These are phyloP conservation scores for Helicostylum pulchrum DNA, from an alignment of 192 early-diverging fungal genomes.

Conservation along the genomic window DNA sequence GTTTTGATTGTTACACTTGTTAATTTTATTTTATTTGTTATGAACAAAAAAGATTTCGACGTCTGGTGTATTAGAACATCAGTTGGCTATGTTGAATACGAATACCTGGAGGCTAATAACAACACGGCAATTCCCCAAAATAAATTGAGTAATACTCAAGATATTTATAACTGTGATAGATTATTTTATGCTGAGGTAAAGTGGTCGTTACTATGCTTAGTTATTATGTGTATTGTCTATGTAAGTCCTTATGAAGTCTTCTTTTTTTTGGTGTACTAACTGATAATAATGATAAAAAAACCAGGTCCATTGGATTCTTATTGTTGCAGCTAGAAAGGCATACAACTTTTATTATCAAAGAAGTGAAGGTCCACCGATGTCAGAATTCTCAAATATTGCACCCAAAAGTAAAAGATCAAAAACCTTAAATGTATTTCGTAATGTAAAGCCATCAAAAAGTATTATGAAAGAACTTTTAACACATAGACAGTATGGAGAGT, in stretches of 20 bases:
- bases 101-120: not conserved
- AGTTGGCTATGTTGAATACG: not conserved
- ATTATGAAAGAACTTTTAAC: not conserved
- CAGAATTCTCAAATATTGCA: constrained; percentile 2
- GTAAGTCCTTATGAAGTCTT: not conserved
- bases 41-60: constrained; percentile 1
- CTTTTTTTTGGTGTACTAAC: not conserved
- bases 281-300: too few species aligned
- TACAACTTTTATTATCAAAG: not conserved
- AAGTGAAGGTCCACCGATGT: not conserved
- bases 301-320: constrained; percentile 12
- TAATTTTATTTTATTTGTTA: constrained; percentile 12
- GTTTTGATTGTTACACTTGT: constrained; percentile 6
- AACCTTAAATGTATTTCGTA: not conserved
- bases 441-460: constrained; percentile 5
- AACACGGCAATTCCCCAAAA: not conserved
- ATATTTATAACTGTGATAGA: constrained; percentile 17
- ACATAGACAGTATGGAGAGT: not conserved
- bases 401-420: not conserved
- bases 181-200: constrained; percentile 17
- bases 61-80: constrained; percentile 12
- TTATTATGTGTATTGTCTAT: constrained; percentile 4
- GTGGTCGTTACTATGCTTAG: constrained; percentile 11
- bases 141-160: not conserved
- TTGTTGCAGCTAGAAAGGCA: not conserved